These are phyloP conservation scores for Hanseniaspora uvarum DNA, from an alignment of 1,139 yeast species.

Conservation along the genomic window DNA sequence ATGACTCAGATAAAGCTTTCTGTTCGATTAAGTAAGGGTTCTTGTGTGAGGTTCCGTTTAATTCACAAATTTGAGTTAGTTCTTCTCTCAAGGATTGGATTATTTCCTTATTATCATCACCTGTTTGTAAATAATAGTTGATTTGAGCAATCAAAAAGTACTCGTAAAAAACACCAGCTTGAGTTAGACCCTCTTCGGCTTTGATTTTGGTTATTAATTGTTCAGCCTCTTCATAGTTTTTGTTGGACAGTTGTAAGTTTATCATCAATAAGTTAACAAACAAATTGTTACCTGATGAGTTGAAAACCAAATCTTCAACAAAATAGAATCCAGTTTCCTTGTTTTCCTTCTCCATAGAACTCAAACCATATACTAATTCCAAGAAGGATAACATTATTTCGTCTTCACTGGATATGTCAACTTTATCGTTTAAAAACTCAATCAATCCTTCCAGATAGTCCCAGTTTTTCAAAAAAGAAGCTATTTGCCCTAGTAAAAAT, in stretches of 20 bases:
- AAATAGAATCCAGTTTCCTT: constrained; percentile 30
- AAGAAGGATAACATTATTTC: constrained; percentile 29
- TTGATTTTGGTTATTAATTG: constrained; percentile 28
- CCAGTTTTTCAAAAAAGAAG: constrained; percentile 25
- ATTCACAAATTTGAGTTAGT: constrained; percentile 28
- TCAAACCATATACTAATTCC: constrained; percentile 29
- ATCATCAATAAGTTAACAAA: constrained; percentile 34
- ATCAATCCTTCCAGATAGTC: constrained; percentile 26
- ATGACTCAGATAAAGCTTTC: constrained; percentile 39
- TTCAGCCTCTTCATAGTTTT: constrained; percentile 37
- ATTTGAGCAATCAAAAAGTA: constrained; percentile 44
- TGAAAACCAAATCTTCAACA: constrained; percentile 31
- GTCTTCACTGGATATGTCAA: constrained; percentile 28
- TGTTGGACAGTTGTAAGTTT: constrained; percentile 35
- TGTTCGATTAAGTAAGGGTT: constrained; percentile 41
- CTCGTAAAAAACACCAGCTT: constrained; percentile 28
- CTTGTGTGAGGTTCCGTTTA: constrained; percentile 33
- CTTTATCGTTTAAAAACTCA: constrained; percentile 26
- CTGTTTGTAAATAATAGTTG: constrained; percentile 42
- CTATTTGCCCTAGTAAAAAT: constrained; percentile 27
- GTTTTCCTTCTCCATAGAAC: constrained; percentile 27
- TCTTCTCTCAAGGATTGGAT: constrained; percentile 33
- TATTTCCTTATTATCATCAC: constrained; percentile 32
- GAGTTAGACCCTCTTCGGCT: constrained; percentile 21
- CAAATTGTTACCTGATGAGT: constrained; percentile 26